phyloP scores from a whole-genome alignment of 1,139 yeast genomes.

The Suzukiozyma palmioleophila region DNA sequence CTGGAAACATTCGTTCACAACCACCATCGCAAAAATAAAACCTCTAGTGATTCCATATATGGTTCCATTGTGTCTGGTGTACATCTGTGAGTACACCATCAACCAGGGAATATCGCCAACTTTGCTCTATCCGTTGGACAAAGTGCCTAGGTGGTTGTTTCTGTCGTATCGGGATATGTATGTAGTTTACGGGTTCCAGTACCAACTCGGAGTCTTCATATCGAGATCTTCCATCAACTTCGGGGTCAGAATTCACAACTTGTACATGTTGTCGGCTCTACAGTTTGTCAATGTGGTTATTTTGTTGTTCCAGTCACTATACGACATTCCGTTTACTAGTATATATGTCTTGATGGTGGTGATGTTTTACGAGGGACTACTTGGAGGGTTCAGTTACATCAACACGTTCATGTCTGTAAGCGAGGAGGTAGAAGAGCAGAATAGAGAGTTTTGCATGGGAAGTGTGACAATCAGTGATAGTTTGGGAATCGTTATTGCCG shows the following conservation, averaged over 20 bases:
- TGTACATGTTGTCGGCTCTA: constrained; percentile 60
- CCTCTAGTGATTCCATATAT: constrained; percentile 66
- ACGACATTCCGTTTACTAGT: constrained; percentile 47
- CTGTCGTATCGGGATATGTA: constrained; percentile 75
- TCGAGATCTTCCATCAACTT: constrained; percentile 79
- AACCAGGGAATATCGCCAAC: constrained; percentile 94
- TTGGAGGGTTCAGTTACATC: constrained; percentile 89
- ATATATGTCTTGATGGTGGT: constrained; percentile 61
- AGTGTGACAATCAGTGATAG: constrained; percentile 93
- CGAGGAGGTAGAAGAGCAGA: constrained; percentile 50
- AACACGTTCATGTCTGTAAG: constrained; percentile 80
- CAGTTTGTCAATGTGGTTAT: constrained; percentile 65
- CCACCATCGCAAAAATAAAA: constrained; percentile 40
- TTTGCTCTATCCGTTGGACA: constrained; percentile 65
- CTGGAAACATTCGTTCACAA: constrained; percentile 16
- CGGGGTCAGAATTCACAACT: constrained; percentile 50
- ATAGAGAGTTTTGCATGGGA: constrained; percentile 86
- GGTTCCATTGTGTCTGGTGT: constrained; percentile 80
- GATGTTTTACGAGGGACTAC: constrained; percentile 78
- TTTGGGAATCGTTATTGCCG: constrained; percentile 81
- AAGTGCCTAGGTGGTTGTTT: constrained; percentile 59
- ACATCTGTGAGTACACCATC: constrained; percentile 80
- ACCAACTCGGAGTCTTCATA: constrained; percentile 88
- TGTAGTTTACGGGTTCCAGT: constrained; percentile 88
- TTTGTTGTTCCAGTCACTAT: constrained; percentile 61